Evolutionary conservation across 257 asterid species (phyloP), one percentile per base, ranked within the genome.

Genomic region (Jasminum sambac): DNA sequence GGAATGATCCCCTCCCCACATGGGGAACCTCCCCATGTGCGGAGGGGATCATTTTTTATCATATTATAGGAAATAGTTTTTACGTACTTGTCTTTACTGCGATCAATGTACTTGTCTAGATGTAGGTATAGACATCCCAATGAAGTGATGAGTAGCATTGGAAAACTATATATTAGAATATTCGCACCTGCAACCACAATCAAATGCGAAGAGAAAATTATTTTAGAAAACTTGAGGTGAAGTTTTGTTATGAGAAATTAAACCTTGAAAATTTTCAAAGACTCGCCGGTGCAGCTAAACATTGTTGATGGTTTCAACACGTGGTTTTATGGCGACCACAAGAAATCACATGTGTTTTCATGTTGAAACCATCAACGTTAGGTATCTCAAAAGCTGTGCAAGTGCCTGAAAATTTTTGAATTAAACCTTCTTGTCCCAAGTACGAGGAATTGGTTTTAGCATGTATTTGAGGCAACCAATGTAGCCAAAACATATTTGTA

Each of bases 121-220:
- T 83, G 85, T 19, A 78, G 84, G 58, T 73, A 77, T 30, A 83
- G 13, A 78, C 88, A 80, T 78, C 84, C 88, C 76, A 83, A 39
- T 57, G 65, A 57, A 6, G 88, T 78, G 52, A 80, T 70, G 55
- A 83, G 72, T 9, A 80, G 82, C 62, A 83, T 14, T 3, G 84
- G 84, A 7, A 76, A 65, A 13, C 74, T 39, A 60, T 78, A 76
- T 39, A 83, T 60, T 25, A 83, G 81, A 38, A 80, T 78, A 69
- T 78, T 73, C 10, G 75, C 68, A 52, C 88, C 85, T 83, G 76
- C 41, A 16, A n/a, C n/a, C 24, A 60, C 10, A 63, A 48, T 58
- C 17, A 44, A 62, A 39, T 34, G 11, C 19, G n/a, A 41, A 42
- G 3, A 17, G n/a, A 41, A 42, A 7, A 17, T 41, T 8, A 10